Base-by-base conservation (phyloP, 176 grass and related monocot species). In the Puccinellia tenuiflora region DNA sequence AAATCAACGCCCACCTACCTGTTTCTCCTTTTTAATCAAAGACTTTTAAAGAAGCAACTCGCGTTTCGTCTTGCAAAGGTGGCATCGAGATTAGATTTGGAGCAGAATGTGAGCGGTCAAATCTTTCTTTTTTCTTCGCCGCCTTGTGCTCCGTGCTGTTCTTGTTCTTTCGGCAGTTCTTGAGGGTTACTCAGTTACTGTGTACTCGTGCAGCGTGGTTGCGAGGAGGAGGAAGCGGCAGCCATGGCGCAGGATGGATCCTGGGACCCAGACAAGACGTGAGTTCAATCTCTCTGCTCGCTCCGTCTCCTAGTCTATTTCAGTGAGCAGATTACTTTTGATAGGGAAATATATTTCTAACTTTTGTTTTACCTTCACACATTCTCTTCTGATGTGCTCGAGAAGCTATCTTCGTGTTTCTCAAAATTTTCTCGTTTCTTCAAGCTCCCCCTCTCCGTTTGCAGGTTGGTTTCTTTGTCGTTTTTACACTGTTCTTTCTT, bases 201-300 rank as follows among this genome's bases (percentile, higher is more conserved):
- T 86, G 45, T 34, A 21, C 29, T 30, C 69, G 69, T 73, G 54
- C 13, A 88, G 87, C 57, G 83, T 78, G 84, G 56, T 73, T 28
- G 28, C 74, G 55, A 47, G 66, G 34, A 53, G 79, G 6, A 37
- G 14, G 69, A 29, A 3, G 78, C 61, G 40, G 45, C 84, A 20
- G 69, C 85, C 73, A 93, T 93, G 91, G 68, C 85, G 52, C 85
- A 90, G 39, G 69, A 79, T 79, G 73, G 55, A 24, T 93, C 68
- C 5, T 93, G 91, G 91, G 85, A 93, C 77, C 78, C 91, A 20
- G 91, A 93, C 79, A 93, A 93, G 85, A 93, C 85, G 91, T 93
- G 73, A 85, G 85, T 55, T 85, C 68, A 34, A 25, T 24, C 29
- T 26, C 43, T 11, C 4, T 39, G 59, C 21, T 66, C 24, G 5